Evolutionary conservation across 257 asterid genomes (phyloP), one percentile per base, ranked within the genome.

Genomic region (Solanum pinnatisectum): DNA sequence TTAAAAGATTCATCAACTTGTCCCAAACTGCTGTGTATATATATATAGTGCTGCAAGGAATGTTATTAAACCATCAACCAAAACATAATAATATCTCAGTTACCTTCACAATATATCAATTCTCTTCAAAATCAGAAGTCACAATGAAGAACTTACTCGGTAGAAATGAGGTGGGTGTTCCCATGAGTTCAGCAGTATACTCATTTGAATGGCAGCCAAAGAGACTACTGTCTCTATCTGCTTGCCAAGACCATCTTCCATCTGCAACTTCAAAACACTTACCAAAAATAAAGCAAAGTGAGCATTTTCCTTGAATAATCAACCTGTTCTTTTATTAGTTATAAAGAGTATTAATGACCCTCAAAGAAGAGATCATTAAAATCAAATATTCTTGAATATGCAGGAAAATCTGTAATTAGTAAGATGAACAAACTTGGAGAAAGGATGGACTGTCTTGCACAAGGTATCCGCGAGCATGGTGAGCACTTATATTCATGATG

Each of bases 381-480:
- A 73, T n/a, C 5, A 8, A 39, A 5, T 7, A 52, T 27, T 36
- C 12, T 35, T 49, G 42, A 16, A 25, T 77, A 3, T 35, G 70
- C 84, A 65, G 89, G 73, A 81, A 88, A 87, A 52, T 88, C 90
- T 32, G 89, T 90, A 18, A 88, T 90, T 35, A 37, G 88, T 23
- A 92, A 83, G 88, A 90, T 87, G 91, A 89, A 89, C 84, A 92
- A 88, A 87, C 83, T 90, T 0, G 91, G 94, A 56, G 88, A 87
- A 87, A 89, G 86, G 73, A 84, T 90, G 88, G 95, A 92, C 18
- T 22, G 10, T 81, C 89, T 92, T 22, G 91, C 94, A 27, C 90
- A 90, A 89, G 93, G 92, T 82, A 90, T 93, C 90, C 88, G 89
- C 27, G 93, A 92, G 89, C 94, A 92, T 15, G 89, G 93, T 92